A percentile compares a stretch with the other conserved stretches of the same genome.
Conservation (phyloP, 345 rosid genomes). For the Rubroshorea leprosula region DNA sequence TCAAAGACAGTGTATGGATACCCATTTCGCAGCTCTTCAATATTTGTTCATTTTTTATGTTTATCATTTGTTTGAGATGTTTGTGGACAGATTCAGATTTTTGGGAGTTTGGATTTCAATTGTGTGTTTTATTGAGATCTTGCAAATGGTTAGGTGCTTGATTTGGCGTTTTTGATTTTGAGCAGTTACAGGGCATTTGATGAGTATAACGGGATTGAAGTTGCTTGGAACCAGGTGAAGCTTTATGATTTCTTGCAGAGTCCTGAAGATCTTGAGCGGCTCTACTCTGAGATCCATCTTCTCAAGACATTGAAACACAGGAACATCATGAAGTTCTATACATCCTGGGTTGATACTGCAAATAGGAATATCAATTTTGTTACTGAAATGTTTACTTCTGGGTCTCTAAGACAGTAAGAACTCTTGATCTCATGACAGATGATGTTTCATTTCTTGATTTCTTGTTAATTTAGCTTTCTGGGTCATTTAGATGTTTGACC, state of each 20-base stretch:
- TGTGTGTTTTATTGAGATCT: slow-evolving; percentile 16
- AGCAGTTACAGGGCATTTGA: slow-evolving; percentile 88
- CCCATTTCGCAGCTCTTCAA: slow-evolving; percentile 14
- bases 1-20: slow-evolving; percentile 84
- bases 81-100: slow-evolving; percentile 8
- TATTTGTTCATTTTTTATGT: slow-evolving; percentile 1
- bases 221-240: slow-evolving; percentile 99
- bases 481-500: slow-evolving; percentile 16
- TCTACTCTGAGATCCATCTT: slow-evolving; percentile 90
- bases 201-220: slow-evolving; percentile 89
- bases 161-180: slow-evolving; percentile 24
- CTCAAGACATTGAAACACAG: slow-evolving; percentile 85
- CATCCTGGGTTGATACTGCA: slow-evolving; percentile 86
- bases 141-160: slow-evolving; percentile 19
- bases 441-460: slow-evolving; percentile 10
- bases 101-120: slow-evolving; percentile 9
- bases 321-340: slow-evolving; percentile 84
- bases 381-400: slow-evolving; percentile 96
- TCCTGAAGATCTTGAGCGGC: slow-evolving; percentile 93
- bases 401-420: slow-evolving; percentile 83
- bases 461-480: background rate
- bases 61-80: slow-evolving; percentile 4
- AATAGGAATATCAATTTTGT: slow-evolving; percentile 87
- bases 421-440: slow-evolving; percentile 5
- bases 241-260: slow-evolving; percentile 84